Base-by-base conservation (phyloP, 345 rosid genomes). In the Heritiera fomes region DNA sequence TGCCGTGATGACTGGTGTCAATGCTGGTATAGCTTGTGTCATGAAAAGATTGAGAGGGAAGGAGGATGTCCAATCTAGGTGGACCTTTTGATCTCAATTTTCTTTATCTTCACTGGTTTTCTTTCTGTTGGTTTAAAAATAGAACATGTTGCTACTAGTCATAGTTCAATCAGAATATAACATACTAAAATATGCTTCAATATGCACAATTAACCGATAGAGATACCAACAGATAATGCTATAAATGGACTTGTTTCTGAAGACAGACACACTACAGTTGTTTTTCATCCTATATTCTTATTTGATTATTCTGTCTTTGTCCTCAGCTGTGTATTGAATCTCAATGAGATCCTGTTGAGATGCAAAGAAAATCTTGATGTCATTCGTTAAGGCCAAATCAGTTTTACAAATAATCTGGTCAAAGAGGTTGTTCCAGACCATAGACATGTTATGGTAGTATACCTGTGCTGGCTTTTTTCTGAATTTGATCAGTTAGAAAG, bases 1-100 rank as follows among this genome's bases (percentile, higher is more conserved):
- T 74, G 99, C 99, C 8, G 92, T 93, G 7, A 91, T 95, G 84
- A 92, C 99, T 1, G 94, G 99, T 81, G 96, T 91, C 23, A 95
- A 93, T 88, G 94, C 99, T 3, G 99, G 99, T 52, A 89, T 95
- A 28, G 84, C 98, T 49, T 88, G 89, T 72, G 85, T 93, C 18
- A 90, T 95, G 98, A 93, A 85, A 82, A 89, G 99, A 80, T 77
- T 95, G 83, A 86, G 98, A 90, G 99, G 99, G 81, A 95, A 93
- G 69, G 97, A 93, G 80, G 99, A 95, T 87, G 89, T 95, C 14
- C 93, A 93, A 75, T 90, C 98, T 70, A 94, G 96, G 99, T 95
- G 68, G 78, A 72, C 60, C 76, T 46, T 46, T 68, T 20, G 58
- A 30, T 60, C 69, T 10, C 49, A 20, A 8, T 74, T 50, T 58